Base-by-base conservation (phyloP, 225 moss, liverwort and hornwort genomes). In the Climacium dendroides region DNA sequence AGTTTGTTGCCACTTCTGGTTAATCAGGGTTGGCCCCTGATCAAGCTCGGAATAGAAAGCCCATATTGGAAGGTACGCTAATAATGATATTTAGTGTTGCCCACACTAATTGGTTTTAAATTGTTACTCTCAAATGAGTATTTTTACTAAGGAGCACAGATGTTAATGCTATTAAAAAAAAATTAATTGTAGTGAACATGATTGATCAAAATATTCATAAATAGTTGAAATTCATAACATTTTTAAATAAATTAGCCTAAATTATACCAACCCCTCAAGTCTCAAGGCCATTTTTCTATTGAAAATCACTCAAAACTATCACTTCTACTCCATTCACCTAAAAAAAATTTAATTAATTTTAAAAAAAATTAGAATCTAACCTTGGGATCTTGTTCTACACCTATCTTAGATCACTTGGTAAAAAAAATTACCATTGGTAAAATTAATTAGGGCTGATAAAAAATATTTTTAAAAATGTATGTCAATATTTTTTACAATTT, bases 121-220 rank as follows among this genome's bases (percentile, higher is more conserved):
- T 29, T 45, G 6, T 6, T 45, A 74, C 12, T 50, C 32, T 74
- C 8, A 19, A n/a, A 19, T 50, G 48, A 19, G 3, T 50, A 12
- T 34, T 75, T 53, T 75, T 23, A 53, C 3, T 9, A 13, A 22
- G 14, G 14, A 35, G 35, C 2, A 15, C 5, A 53, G 9, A 35
- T 53, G 53, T 34, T 7, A 34, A 52, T 52, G 34, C 8, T 17
- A 50, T 50, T 50, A 1, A 11, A 11, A 48, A n/a, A 34, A 13
- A 53, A 47, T 5, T 0, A 0, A 29, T 72, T 2, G 2, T 0
- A 11, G 0, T 47, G 3, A 53, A 53, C 0, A 23, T 14, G 5
- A 9, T 23, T 35, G 3, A 0, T 53, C 9, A 76, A 35, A 35
- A 35, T 9, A 32, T 14, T 35, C 0, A 24, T 23, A 35, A 23